Conservation (phyloP, 1,139 yeast genomes). For the Kodamaea plutei region DNA sequence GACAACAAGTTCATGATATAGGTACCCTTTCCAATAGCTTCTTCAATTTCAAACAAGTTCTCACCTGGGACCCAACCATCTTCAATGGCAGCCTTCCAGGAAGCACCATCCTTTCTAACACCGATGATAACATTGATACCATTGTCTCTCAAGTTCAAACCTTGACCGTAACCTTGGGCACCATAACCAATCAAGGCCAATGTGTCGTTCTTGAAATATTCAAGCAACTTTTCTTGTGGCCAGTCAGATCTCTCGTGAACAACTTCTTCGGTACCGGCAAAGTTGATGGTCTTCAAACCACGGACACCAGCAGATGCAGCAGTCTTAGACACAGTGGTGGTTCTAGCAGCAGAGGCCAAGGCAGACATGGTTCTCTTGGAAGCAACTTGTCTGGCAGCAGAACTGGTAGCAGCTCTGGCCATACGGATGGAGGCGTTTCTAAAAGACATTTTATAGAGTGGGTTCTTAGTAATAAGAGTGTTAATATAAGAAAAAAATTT, state of each 20-base stretch:
- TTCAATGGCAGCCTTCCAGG: conserved; percentile 99
- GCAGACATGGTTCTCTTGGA: conserved; percentile 68
- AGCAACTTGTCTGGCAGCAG: conserved; percentile 46
- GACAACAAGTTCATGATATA: conserved; percentile 95
- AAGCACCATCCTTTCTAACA: conserved; percentile 97
- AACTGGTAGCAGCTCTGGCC: conserved; percentile 56
- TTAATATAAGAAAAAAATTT: conserved; percentile 5
- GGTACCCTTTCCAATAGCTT: conserved; percentile 90
- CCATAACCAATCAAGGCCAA: conserved; percentile 98
- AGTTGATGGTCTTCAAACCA: conserved; percentile 95
- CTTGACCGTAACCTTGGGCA: conserved; percentile 99
- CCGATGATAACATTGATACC: conserved; percentile 97
- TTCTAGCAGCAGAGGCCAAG: conserved; percentile 49
- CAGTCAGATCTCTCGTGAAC: conserved; percentile 99
- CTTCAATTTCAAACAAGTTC: conserved; percentile 90
- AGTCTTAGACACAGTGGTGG: conserved; percentile 38
- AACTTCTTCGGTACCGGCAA: conserved; percentile 91
- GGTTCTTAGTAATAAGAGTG: conserved; percentile 7
- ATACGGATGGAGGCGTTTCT: conserved; percentile 61
- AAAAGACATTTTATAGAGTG: conserved; percentile 58
- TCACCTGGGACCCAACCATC: conserved; percentile 99
- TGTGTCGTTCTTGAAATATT: conserved; percentile 97
- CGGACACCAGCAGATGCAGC: conserved; percentile 48
- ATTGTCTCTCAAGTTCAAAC: conserved; percentile 97
- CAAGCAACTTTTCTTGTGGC: conserved; percentile 95